phyloP scores from a whole-genome alignment of 441 rosid species.

The Bocquillonia castaneifolia region DNA sequence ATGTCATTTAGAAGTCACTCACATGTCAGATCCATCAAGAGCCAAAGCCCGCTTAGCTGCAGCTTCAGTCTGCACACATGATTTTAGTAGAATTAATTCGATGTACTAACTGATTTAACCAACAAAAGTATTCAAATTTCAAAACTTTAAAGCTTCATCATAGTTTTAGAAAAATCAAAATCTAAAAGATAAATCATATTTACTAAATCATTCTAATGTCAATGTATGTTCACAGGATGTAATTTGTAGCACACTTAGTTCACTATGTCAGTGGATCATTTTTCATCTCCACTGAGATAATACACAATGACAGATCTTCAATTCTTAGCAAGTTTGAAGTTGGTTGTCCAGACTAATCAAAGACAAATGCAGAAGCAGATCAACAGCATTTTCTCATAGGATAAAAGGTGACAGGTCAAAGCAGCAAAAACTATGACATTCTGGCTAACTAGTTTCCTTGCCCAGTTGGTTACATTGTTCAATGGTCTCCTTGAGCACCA shows the following conservation, averaged over 20 bases:
- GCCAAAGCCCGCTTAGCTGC: conserved; percentile 83
- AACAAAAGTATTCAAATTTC: not conserved
- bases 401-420: not conserved
- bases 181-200: not conserved
- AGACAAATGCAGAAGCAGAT: not conserved
- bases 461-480: not conserved
- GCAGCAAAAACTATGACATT: not conserved
- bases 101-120: not conserved
- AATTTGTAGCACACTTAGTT: not conserved
- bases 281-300: not conserved
- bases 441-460: not conserved
- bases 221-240: not conserved
- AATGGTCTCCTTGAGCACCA: not conserved
- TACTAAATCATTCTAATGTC: not conserved
- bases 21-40: conserved; percentile 91
- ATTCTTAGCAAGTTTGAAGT: not conserved
- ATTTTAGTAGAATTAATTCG: conserved; percentile 9
- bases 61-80: conserved; percentile 57
- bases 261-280: not conserved
- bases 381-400: not conserved
- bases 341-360: not conserved
- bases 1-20: conserved; percentile 30
- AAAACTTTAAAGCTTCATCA: not conserved
- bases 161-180: conserved; percentile 7
- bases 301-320: not conserved